These are phyloP conservation scores for Acanthamoeba healyi DNA, from an alignment of 208 protist genomes.

Conservation along the genomic window DNA sequence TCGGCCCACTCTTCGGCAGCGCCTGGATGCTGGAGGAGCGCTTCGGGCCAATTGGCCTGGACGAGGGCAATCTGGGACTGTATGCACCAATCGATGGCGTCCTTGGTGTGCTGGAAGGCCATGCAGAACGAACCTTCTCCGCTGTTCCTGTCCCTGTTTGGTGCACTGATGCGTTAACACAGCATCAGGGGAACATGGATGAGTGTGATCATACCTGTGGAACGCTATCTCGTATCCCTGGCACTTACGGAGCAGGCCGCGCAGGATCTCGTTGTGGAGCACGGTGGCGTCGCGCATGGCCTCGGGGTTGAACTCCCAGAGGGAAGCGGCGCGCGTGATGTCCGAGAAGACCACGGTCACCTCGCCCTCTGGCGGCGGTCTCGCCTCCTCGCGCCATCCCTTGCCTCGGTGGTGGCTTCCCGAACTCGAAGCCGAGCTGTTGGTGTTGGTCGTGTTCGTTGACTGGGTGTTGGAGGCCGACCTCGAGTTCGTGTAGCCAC, in stretches of 20 bases:
- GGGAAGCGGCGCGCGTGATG: conserved; percentile 6
- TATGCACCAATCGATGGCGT: neutral
- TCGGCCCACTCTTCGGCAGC: neutral
- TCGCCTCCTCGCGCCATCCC: neutral
- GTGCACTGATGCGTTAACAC: too few relatives aligned
- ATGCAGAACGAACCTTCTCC: conserved; percentile 56
- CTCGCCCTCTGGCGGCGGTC: neutral
- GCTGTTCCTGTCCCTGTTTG: conserved; percentile 28
- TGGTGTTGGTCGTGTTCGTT: neutral
- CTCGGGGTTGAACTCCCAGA: conserved; percentile 15
- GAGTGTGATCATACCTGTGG: neutral
- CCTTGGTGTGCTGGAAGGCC: conserved; percentile 13
- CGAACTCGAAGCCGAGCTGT: neutral
- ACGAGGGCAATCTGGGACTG: neutral
- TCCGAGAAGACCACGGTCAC: conserved; percentile 27
- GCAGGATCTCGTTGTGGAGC: conserved; percentile 50
- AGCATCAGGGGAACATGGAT: neutral
- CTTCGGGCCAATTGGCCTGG: conserved; percentile 8
- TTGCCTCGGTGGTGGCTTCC: neutral
- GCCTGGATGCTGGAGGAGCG: neutral
- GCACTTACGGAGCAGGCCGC: neutral
- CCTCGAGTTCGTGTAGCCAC: neutral
- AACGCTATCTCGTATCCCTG: conserved; percentile 49
- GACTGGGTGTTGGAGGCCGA: neutral
- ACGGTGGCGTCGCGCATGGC: conserved; percentile 44